Evolutionary conservation across 2,329 filamentous ascomycete genomes (phyloP), one percentile per base, ranked within the genome.

Genomic region (Tolypocladium sp.): DNA sequence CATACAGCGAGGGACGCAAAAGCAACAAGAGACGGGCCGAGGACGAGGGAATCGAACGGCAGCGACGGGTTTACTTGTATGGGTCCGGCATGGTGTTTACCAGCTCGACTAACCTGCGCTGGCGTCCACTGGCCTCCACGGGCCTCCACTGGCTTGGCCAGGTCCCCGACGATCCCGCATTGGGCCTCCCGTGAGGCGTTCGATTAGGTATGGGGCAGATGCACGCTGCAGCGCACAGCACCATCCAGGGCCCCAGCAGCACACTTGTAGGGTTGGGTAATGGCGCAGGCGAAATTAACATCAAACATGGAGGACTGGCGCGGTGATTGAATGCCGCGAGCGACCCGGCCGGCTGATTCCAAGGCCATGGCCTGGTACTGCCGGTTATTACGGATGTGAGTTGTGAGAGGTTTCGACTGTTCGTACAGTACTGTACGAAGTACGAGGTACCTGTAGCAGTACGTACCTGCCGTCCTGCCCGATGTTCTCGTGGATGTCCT

Each of bases 281-380:
- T 46, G 42, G 42, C 37, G 41, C 56, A 58, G 59, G 59, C 59
- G 57, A 61, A 54, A 58, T 61, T 49, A 61, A 61, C 53, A 57
- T 54, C 57, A 57, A 54, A 56, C 59, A 58, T 20, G 57, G 46
- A 49, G 25, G 35, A 8, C 30, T 33, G 30, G 30, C 1, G 44
- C 40, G 20, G 20, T 44, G 41, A 22, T 22, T 44, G 41, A n/a
- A 44, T 22, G 42, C 35, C 35, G 35, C 12, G 20, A 22, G 1
- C 46, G 46, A 20, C 46, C 25, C 13, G 8, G 20, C 40, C 20
- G 40, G 40, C 20, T 41, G 17, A 41, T 41, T 15, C 38, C 38
- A 40, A 7, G 37, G 38, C 38, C 38, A 3, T 17, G 5, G 13
- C 15, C 12, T 20, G 2, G 30, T 7, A 33, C 30, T 8, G 7